Base-by-base conservation (phyloP, 768 basidiomycete species). In the Leccinum aurantiacum region DNA sequence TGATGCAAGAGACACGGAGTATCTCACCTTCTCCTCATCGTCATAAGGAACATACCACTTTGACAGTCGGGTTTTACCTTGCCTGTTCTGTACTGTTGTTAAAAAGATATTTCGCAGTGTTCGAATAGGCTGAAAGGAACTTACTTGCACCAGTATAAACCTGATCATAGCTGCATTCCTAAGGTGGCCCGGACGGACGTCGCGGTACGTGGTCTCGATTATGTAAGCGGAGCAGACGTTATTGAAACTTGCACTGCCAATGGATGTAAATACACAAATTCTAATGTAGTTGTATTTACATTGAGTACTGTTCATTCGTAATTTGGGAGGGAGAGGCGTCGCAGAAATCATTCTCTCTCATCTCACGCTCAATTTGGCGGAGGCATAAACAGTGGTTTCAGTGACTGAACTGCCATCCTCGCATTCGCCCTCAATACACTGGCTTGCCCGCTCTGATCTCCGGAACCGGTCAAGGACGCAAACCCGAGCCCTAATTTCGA, bases 1-100 rank as follows among this genome's bases (percentile, higher is more conserved):
- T 1, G 24, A 55, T 22, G 50, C 38, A 27, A 31, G 11, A 53
- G 7, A 31, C 14, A 48, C 38, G 68, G 35, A 48, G 33, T 13
- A 59, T 37, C 74, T 51, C 53, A 93, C 93, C 88, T 98, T 99
- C 81, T 98, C 97, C 67, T 99, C 97, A 71, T 99, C 97, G 67
- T 98, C 95, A 66, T 95, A 98, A 1, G 97, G 97, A 27, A 93
- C 93, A 78, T 98, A 98, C 96, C 96, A 99, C 76, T 98, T 98
- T 10, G 93, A 95, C 53, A 98, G 75, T 58, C 97, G 82, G 3
- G 96, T 98, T 79, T 99, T 99, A 17, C 97, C 97, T 78, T 99
- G 97, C 44, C 96, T 87, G 73, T 98, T 98, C 95, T 98, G 48
- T 33, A 22, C 11, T 52, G 8, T 35, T 22, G 41, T 57, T 25